Evolutionary conservation across 2,329 filamentous ascomycete species (phyloP).

Genomic region (Phialocephala sp.): DNA sequence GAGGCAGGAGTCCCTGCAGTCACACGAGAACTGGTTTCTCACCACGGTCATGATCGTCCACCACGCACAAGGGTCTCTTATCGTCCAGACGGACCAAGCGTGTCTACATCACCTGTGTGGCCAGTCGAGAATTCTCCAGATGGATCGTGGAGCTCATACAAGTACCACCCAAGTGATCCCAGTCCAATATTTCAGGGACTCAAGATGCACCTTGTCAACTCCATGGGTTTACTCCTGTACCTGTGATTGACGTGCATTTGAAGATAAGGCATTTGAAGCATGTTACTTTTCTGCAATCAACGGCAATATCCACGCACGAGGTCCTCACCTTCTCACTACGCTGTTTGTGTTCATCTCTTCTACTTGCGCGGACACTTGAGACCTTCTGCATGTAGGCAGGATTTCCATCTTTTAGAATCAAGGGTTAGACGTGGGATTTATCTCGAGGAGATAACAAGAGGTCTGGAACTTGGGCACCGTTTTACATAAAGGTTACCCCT

Average conservation of each 20-base stretch:
- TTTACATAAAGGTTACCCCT: not conserved
- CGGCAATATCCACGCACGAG: not conserved
- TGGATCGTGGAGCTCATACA: not conserved
- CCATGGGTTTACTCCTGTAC: not conserved
- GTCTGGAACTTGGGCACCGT: not conserved
- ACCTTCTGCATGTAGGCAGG: not conserved
- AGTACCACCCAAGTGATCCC: not conserved
- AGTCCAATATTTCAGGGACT: not conserved
- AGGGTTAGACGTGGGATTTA: not conserved
- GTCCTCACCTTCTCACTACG: not conserved
- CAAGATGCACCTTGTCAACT: not conserved
- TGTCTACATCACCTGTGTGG: constrained; percentile 2
- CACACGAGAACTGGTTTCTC: not conserved
- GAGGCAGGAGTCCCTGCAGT: not conserved
- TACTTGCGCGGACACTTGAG: not conserved
- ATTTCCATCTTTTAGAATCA: not conserved
- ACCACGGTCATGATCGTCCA: not conserved
- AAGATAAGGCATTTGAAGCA: not conserved
- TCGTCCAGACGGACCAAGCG: not conserved
- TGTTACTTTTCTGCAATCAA: constrained; percentile 7
- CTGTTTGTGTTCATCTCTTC: not conserved
- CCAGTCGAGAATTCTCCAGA: not conserved
- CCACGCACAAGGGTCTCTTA: not conserved
- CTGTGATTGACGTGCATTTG: constrained; percentile 1
- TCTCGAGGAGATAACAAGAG: not conserved